Conservation (phyloP, 306 rosid genomes). For the Coriaria nepalensis region DNA sequence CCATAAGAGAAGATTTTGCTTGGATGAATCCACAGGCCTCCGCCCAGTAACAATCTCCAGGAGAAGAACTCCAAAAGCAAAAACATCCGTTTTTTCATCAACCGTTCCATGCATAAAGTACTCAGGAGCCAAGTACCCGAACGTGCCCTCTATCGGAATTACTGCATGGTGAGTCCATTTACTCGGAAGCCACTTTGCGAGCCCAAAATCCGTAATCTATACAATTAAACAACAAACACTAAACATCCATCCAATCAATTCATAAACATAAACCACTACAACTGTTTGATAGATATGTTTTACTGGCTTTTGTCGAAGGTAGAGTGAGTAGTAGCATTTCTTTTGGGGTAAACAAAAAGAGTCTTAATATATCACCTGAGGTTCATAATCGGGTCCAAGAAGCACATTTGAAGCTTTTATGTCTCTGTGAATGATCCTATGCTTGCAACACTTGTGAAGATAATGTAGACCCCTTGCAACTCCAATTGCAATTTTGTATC, state of each 20-base stretch:
- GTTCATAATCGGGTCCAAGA: slow-evolving; percentile 87
- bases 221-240: too few relatives aligned
- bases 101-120: slow-evolving; percentile 88
- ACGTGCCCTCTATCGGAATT: slow-evolving; percentile 85
- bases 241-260: neutral
- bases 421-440: slow-evolving; percentile 81
- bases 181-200: slow-evolving; percentile 99
- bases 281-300: too few relatives aligned
- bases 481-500: slow-evolving; percentile 76
- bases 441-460: slow-evolving; percentile 84
- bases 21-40: slow-evolving; percentile 80
- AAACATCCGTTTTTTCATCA: slow-evolving; percentile 86
- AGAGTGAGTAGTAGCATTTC: too few relatives aligned
- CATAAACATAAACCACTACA: too few relatives aligned
- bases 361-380: slow-evolving; percentile 41
- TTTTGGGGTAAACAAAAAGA: neutral
- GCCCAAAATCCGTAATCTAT: slow-evolving; percentile 90
- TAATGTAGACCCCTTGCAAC: slow-evolving; percentile 87
- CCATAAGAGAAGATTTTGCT: slow-evolving; percentile 77
- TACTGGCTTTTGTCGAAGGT: too few relatives aligned
- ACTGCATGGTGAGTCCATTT: slow-evolving; percentile 96
- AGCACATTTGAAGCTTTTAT: slow-evolving; percentile 92
- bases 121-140: slow-evolving; percentile 91
- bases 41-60: slow-evolving; percentile 79
- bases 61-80: slow-evolving; percentile 74